phyloP scores from a whole-genome alignment of 768 basidiomycete species.

The Omphalotus guepiniiformis region DNA sequence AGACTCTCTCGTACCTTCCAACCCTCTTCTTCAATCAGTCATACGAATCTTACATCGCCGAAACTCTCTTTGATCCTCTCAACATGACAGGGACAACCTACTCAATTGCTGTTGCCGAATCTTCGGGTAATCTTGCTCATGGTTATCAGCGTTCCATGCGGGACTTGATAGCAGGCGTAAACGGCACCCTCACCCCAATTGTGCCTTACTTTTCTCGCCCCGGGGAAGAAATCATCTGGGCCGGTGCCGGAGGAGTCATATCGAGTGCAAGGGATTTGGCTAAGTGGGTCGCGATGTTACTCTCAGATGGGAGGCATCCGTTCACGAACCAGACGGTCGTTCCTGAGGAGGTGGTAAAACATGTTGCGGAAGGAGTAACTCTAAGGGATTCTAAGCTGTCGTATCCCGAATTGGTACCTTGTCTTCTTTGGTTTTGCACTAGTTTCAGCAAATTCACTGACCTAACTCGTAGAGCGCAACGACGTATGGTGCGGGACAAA shows the following conservation, averaged over 20 bases:
- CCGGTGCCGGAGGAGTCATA: slow-evolving; percentile 9
- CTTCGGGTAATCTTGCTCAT: slow-evolving; percentile 20
- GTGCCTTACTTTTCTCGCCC: background rate
- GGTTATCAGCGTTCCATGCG: background rate
- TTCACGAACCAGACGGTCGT: slow-evolving; percentile 4
- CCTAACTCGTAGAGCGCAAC: slow-evolving; percentile 29
- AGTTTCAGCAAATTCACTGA: too few species aligned
- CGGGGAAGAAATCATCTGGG: background rate
- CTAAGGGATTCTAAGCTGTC: slow-evolving; percentile 1
- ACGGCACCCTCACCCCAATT: background rate
- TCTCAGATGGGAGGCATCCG: slow-evolving; percentile 5
- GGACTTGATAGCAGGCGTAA: background rate
- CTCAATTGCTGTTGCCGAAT: slow-evolving; percentile 23
- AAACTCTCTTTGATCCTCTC: slow-evolving; percentile 15
- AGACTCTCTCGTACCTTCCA: slow-evolving; percentile 20
- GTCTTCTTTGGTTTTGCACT: background rate
- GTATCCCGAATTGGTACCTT: slow-evolving; percentile 20
- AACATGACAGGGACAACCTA: slow-evolving; percentile 17
- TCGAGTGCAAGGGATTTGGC: slow-evolving; percentile 5
- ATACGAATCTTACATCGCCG: slow-evolving; percentile 14
- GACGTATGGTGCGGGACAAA: slow-evolving; percentile 38
- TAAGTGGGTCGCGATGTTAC: slow-evolving; percentile 6
- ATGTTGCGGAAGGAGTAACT: background rate
- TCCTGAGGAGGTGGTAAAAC: slow-evolving; percentile 3
- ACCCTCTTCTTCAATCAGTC: slow-evolving; percentile 12